Evolutionary conservation across 2,329 filamentous ascomycete species (phyloP).

Genomic region (Fusarium coffeatum): DNA sequence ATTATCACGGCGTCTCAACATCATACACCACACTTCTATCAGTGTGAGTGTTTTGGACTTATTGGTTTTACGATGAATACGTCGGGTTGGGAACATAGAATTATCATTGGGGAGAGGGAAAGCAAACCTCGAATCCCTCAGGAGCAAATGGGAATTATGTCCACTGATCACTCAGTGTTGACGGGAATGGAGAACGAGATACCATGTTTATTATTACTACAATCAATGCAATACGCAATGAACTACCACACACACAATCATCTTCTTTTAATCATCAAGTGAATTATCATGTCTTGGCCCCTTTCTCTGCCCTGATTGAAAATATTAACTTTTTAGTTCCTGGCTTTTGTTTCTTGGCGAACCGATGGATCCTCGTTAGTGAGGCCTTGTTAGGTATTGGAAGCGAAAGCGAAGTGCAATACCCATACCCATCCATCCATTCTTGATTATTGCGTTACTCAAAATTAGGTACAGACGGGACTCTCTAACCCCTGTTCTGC

Average conservation of each 20-base stretch:
- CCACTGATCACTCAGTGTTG: conserved; percentile 47
- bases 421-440: background rate
- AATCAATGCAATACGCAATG: background rate
- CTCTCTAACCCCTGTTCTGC: conserved; percentile 32
- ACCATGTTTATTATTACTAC: conserved; percentile 34
- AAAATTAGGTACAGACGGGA: conserved; percentile 21
- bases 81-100: conserved; percentile 47
- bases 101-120: conserved; percentile 41
- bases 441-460: conserved; percentile 22
- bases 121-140: conserved; percentile 21
- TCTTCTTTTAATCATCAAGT: no score
- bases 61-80: conserved; percentile 44
- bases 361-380: conserved; percentile 8
- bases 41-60: conserved; percentile 18
- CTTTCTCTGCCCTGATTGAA: conserved; percentile 1
- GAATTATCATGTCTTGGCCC: background rate
- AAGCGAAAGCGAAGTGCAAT: conserved; percentile 22
- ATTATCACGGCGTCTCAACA: conserved; percentile 46
- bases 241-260: background rate
- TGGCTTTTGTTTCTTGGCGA: conserved; percentile 6
- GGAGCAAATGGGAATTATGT: conserved; percentile 43
- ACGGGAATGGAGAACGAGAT: conserved; percentile 45
- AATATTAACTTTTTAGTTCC: background rate
- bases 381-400: background rate
- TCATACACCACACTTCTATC: conserved; percentile 37